phyloP scores from a whole-genome alignment of 1,284 basidiomycete species.

The Spongispora temasekensis region DNA sequence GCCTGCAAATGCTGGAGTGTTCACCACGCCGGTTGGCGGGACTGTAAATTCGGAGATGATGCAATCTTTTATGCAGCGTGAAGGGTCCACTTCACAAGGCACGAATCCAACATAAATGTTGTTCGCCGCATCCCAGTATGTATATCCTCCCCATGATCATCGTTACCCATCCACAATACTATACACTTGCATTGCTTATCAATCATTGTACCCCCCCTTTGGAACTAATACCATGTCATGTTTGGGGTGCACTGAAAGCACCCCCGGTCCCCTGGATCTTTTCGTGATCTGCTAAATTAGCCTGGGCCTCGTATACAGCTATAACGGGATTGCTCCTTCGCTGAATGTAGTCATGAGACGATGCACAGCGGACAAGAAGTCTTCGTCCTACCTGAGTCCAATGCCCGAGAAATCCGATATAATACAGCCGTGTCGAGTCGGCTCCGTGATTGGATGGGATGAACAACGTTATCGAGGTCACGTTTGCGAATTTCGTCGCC shows the following conservation, averaged over 20 bases:
- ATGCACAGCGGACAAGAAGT: neutral
- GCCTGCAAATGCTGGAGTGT: constrained; percentile 8
- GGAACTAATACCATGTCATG: constrained; percentile 14
- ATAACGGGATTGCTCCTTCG: constrained; percentile 68
- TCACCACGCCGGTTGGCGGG: constrained; percentile 25
- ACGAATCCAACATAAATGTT: constrained; percentile 17
- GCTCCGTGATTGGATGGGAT: constrained; percentile 74
- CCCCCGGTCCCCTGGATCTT: constrained; percentile 76
- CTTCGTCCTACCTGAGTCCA: constrained; percentile 64
- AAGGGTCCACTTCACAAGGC: constrained; percentile 34
- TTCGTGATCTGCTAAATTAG: constrained; percentile 77
- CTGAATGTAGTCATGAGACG: constrained; percentile 36
- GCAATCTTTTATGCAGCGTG: constrained; percentile 63
- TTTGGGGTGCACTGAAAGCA: constrained; percentile 45
- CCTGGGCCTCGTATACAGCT: constrained; percentile 78
- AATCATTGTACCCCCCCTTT: constrained; percentile 3
- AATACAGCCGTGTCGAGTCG: constrained; percentile 69
- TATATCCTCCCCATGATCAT: constrained; percentile 4
- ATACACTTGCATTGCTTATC: constrained; percentile 18
- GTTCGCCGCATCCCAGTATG: neutral
- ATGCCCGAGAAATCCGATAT: constrained; percentile 76
- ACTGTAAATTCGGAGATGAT: constrained; percentile 55
- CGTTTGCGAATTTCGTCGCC: constrained; percentile 74
- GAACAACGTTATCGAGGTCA: constrained; percentile 72
- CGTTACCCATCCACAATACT: constrained; percentile 4